phyloP scores from a whole-genome alignment of 2,329 filamentous ascomycete species.

The Paecilomyces sp. region DNA sequence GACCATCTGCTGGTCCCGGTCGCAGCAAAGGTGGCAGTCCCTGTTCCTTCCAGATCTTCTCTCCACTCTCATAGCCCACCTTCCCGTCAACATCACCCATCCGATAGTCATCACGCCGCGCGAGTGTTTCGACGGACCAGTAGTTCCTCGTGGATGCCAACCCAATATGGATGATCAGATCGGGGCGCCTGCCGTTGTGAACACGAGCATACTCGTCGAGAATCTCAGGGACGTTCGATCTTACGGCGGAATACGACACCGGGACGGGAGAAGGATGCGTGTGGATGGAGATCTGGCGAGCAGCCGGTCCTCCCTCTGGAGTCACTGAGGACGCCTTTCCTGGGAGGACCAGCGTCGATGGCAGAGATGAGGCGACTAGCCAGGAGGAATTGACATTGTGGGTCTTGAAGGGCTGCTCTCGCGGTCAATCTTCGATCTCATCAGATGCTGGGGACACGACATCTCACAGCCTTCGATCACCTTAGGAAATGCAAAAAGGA shows the following conservation, averaged over 20 bases:
- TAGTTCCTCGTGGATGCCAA: slow-evolving; percentile 60
- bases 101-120: slow-evolving; percentile 64
- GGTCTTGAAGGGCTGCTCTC: slow-evolving; percentile 63
- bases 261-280: slow-evolving; percentile 59
- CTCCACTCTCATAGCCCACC: slow-evolving; percentile 35
- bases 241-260: slow-evolving; percentile 64
- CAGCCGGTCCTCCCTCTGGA: slow-evolving; percentile 9
- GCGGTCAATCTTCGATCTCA: background rate
- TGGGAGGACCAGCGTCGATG: slow-evolving; percentile 51
- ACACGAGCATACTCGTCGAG: slow-evolving; percentile 42
- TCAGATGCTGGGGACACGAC: slow-evolving; percentile 2
- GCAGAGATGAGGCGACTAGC: slow-evolving; percentile 66
- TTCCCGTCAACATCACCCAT: slow-evolving; percentile 61
- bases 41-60: slow-evolving; percentile 48
- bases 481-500: background rate
- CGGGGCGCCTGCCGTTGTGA: slow-evolving; percentile 42
- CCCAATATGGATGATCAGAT: slow-evolving; percentile 70
- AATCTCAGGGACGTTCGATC: slow-evolving; percentile 56
- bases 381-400: slow-evolving; percentile 72
- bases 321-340: slow-evolving; percentile 9
- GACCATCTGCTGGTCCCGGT: slow-evolving; percentile 32
- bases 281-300: slow-evolving; percentile 30
- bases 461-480: background rate
- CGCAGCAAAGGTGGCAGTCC: slow-evolving; percentile 45
- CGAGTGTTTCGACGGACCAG: slow-evolving; percentile 66